Base-by-base conservation (phyloP, 345 rosid species). In the Carallia pectinifolia region DNA sequence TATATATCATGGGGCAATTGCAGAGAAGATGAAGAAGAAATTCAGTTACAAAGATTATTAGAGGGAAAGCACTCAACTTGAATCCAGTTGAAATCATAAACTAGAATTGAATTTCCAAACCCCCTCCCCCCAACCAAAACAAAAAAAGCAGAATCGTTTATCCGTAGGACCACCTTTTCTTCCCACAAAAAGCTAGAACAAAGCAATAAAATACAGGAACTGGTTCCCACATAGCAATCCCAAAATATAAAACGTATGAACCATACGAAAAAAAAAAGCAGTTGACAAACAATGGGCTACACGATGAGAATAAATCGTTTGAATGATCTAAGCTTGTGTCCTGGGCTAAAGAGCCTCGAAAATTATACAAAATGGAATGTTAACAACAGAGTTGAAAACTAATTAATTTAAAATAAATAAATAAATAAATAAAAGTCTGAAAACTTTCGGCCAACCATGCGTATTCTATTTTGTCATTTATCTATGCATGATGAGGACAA, bases 391-490 rank as follows among this genome's bases (percentile, higher is more conserved):
- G 38, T 62, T 23, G 6, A 16, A 66, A 58, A 29, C 50, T 31
- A 37, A 30, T n/a, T 31, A 30, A 2, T 53, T 9, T 52, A 62
- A 53, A 53, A 58, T 29, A 54, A 31, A 30, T n/a, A 7, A 64
- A 48, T 13, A 40, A 60, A 31, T 72, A 69, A 74, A n/a, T n/a
- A 79, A 62, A 73, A 19, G 74, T 31, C 62, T 59, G 23, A 72
- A 71, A 53, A 58, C 58, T 71, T 63, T 71, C 59, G 64, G 76
- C 70, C 62, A 54, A 71, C 71, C 69, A 71, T 71, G 77, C 63
- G 76, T 82, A 44, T 72, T 77, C 82, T 68, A 44, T 72, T 67
- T 65, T 69, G 83, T 50, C 80, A 66, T 75, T 74, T 63, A 68
- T 59, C 30, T 36, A 53, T 17, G 52, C 78, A 23, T 23, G 23